phyloP scores from a whole-genome alignment of 2,329 filamentous ascomycete species.

The Sporothrix brunneoviolacea region DNA sequence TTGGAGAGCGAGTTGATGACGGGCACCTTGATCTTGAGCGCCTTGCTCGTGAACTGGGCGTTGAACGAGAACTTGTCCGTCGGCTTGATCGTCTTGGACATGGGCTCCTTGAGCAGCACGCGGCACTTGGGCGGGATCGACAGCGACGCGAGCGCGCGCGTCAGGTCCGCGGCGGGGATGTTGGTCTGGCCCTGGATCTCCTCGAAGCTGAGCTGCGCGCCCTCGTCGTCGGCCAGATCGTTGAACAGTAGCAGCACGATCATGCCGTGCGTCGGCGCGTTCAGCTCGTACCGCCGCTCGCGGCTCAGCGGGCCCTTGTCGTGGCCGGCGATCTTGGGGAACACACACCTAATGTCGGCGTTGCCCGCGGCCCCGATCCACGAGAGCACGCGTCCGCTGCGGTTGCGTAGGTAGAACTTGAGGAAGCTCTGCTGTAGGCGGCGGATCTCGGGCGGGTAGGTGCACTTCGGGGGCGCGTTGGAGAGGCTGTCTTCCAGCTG shows the following conservation, averaged over 20 bases:
- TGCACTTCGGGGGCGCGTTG: slow-evolving; percentile 38
- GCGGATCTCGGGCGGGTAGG: slow-evolving; percentile 68
- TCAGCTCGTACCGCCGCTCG: slow-evolving; percentile 78
- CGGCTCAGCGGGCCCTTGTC: slow-evolving; percentile 53
- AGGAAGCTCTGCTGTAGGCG: slow-evolving; percentile 78
- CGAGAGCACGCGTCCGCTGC: slow-evolving; percentile 80
- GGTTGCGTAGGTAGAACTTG: slow-evolving; percentile 78
- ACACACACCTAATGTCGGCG: slow-evolving; percentile 75
- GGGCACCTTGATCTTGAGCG: slow-evolving; percentile 82
- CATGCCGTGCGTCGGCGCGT: slow-evolving; percentile 90
- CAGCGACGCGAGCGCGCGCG: slow-evolving; percentile 72
- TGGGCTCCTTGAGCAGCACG: slow-evolving; percentile 73
- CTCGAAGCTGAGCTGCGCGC: slow-evolving; percentile 47
- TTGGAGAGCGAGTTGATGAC: slow-evolving; percentile 76
- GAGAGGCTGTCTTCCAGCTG: slow-evolving; percentile 38
- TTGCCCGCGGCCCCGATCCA: slow-evolving; percentile 70
- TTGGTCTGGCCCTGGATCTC: slow-evolving; percentile 79
- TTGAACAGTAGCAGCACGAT: slow-evolving; percentile 87
- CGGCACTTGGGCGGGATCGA: slow-evolving; percentile 77
- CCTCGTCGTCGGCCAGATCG: slow-evolving; percentile 49
- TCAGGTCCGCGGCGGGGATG: slow-evolving; percentile 67
- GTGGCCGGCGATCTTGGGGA: slow-evolving; percentile 67
- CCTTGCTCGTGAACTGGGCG: slow-evolving; percentile 70
- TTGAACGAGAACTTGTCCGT: slow-evolving; percentile 81
- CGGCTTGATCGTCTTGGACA: slow-evolving; percentile 67